Base-by-base conservation (phyloP, 2,329 filamentous ascomycete genomes). In the Pestalotiopsis sp. region DNA sequence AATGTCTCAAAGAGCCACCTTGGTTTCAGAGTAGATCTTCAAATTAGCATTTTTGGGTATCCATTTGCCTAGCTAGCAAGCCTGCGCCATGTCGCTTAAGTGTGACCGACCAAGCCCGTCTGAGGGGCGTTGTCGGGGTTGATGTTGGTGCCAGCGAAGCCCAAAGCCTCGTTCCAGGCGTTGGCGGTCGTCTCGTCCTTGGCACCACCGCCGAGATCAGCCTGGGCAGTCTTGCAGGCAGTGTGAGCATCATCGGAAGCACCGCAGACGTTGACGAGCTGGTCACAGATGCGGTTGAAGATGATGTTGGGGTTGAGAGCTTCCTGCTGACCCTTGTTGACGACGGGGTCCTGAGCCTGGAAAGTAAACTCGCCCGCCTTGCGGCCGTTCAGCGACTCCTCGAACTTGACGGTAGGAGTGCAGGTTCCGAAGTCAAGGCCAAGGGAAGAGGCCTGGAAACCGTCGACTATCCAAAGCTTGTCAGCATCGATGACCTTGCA, bases 261-360 rank as follows among this genome's bases (percentile, higher is more conserved):
- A 52, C 82, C 80, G 79, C 90, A 92, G 48, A 89, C 88, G 79
- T 91, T 92, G 75, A 79, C 84, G 68, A 92, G 84, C 81, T 91
- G 88, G 78, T 92, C 89, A 78, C 88, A 89, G 77, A 92, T 88
- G 69, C 89, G 86, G 84, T 91, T 91, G 76, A 89, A 91, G 82
- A 92, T 92, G 82, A 92, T 92, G 81, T 88, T 87, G 67, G 89
- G 89, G 86, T 92, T 92, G 59, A 92, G 82, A 9, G 89, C 89
- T 75, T 92, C 90, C 73, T 88, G 79, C 78, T 92, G 89, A 64
- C 86, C 86, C 75, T 88, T 81, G 70, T 87, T 85, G 68, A 91
- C 85, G 20, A 86, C 79, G 9, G 87, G 80, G 75, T 92, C 90
- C 61, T 85, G 85, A 64, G 91, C 86, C 78, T 90, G 88, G 86